phyloP scores from a whole-genome alignment of 192 early-diverging fungal genomes.

The Umbelopsis sp. region DNA sequence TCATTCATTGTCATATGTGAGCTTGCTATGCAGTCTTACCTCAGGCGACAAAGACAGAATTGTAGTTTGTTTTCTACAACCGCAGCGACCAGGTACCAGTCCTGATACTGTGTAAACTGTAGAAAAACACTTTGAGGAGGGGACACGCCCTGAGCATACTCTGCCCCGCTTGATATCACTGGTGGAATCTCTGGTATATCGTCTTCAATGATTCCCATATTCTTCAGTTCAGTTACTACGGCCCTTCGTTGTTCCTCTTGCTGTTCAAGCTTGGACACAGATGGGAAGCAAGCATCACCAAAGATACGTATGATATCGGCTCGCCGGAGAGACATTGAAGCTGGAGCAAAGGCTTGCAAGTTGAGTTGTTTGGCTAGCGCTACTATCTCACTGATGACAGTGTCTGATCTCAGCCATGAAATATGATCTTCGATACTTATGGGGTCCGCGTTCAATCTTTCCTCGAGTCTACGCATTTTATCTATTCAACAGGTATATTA shows the following conservation, averaged over 20 bases:
- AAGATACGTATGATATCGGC: constrained; percentile 38
- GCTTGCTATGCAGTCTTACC: constrained; percentile 10
- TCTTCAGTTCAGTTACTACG: neutral
- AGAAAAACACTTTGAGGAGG: constrained; percentile 41
- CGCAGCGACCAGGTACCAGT: constrained; percentile 41
- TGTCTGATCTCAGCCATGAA: constrained; percentile 39
- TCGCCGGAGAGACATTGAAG: constrained; percentile 32
- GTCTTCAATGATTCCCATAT: neutral
- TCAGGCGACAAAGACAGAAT: constrained; percentile 33
- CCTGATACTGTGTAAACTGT: constrained; percentile 42
- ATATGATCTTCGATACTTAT: constrained; percentile 34
- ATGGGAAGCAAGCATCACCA: constrained; percentile 25
- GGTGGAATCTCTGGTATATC: neutral
- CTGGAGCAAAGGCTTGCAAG: constrained; percentile 33
- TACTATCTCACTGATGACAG: constrained; percentile 38
- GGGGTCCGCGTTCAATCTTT: constrained; percentile 37
- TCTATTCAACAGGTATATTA: constrained; percentile 7
- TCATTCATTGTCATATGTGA: neutral
- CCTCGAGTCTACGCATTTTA: constrained; percentile 36
- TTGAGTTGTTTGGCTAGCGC: constrained; percentile 44
- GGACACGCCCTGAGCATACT: constrained; percentile 19
- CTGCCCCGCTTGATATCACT: neutral
- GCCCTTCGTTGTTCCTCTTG: neutral
- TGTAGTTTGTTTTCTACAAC: constrained; percentile 36
- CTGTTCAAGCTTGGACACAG: constrained; percentile 8